These are phyloP conservation scores for Herpotrichia juniperi DNA, from an alignment of 2,329 filamentous ascomycete species.

Conservation along the genomic window DNA sequence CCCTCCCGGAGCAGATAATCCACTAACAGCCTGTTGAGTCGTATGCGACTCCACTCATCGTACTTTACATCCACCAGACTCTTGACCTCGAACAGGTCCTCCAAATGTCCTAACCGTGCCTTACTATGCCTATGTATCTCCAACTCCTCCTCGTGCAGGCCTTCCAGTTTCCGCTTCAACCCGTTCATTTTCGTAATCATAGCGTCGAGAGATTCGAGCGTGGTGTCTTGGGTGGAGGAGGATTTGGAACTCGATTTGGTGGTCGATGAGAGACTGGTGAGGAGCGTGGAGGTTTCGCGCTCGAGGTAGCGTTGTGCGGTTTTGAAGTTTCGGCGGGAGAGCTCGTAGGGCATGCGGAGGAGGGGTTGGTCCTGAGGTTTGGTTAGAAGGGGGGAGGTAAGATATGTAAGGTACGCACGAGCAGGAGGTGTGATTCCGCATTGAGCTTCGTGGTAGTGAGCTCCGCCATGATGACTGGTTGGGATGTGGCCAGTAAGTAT, in stretches of 20 bases:
- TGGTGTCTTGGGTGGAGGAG: constrained; percentile 33
- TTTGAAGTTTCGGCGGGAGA: constrained; percentile 93
- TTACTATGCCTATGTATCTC: constrained; percentile 76
- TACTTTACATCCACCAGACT: constrained; percentile 91
- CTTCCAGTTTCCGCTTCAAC: constrained; percentile 84
- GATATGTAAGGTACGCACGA: constrained; percentile 57
- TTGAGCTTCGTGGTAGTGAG: constrained; percentile 69
- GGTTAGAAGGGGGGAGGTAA: neutral
- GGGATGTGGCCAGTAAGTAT: neutral
- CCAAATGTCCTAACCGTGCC: constrained; percentile 79
- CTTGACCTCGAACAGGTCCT: constrained; percentile 79
- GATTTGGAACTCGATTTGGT: constrained; percentile 68
- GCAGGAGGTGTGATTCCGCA: constrained; percentile 75
- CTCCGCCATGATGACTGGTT: constrained; percentile 49
- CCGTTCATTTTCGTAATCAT: constrained; percentile 86
- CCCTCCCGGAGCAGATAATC: constrained; percentile 89
- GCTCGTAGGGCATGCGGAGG: constrained; percentile 88
- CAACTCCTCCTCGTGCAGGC: constrained; percentile 79
- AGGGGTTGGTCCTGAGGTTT: constrained; percentile 82
- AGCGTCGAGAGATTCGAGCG: constrained; percentile 79
- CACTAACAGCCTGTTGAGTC: constrained; percentile 85
- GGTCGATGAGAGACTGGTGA: constrained; percentile 60
- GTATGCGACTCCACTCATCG: constrained; percentile 82
- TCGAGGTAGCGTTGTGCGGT: constrained; percentile 78
- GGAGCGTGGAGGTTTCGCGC: constrained; percentile 69